These are phyloP conservation scores for Wickerhamomyces canadensis DNA, from an alignment of 805 yeast genomes.

Conservation along the genomic window DNA sequence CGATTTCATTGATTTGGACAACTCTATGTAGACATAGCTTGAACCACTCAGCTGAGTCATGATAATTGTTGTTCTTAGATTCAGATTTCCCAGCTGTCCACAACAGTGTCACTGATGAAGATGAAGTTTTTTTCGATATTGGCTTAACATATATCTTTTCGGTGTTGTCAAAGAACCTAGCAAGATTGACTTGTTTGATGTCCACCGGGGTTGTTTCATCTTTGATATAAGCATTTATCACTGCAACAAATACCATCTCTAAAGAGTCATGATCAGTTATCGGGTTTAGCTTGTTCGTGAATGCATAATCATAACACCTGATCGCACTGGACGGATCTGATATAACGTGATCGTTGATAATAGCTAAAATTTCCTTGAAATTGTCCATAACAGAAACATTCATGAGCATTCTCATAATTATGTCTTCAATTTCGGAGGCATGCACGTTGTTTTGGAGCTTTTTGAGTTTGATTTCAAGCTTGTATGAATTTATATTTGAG, in stretches of 20 bases:
- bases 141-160: constrained; percentile 24
- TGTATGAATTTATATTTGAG: constrained; percentile 27
- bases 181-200: constrained; percentile 18
- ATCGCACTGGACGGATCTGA: constrained; percentile 24
- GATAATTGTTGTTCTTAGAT: constrained; percentile 20
- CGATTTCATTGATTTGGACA: constrained; percentile 23
- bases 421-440: constrained; percentile 20
- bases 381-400: constrained; percentile 21
- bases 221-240: constrained; percentile 24
- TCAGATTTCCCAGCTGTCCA: constrained; percentile 34
- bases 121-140: constrained; percentile 25
- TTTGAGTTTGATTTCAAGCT: constrained; percentile 22
- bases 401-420: constrained; percentile 32
- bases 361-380: constrained; percentile 21
- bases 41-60: constrained; percentile 24
- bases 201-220: constrained; percentile 21
- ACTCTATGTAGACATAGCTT: constrained; percentile 22
- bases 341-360: constrained; percentile 25
- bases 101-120: constrained; percentile 30
- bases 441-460: constrained; percentile 9
- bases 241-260: constrained; percentile 23
- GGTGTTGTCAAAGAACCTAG: constrained; percentile 20
- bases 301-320: constrained; percentile 29
- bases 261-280: constrained; percentile 17
- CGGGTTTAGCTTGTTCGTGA: constrained; percentile 27